Conservation (phyloP, 2,329 filamentous ascomycete species). For the Cladophialophora bantiana region DNA sequence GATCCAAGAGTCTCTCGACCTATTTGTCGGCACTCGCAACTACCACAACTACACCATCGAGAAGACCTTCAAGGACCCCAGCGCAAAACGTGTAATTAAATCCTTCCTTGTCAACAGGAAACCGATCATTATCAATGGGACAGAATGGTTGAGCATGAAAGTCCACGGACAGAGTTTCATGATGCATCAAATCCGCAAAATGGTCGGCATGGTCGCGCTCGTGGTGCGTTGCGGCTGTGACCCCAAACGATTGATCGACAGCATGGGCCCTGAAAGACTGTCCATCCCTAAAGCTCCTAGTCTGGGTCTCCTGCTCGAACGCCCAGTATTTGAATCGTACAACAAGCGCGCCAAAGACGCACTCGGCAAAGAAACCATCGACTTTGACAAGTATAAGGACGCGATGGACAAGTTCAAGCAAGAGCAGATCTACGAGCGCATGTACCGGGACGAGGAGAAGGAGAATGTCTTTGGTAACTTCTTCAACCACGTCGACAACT, state of each 20-base stretch:
- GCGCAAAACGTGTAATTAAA: slow-evolving; percentile 88
- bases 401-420: slow-evolving; percentile 91
- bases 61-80: slow-evolving; percentile 80
- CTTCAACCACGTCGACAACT: slow-evolving; percentile 80
- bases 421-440: slow-evolving; percentile 86
- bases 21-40: slow-evolving; percentile 84
- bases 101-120: slow-evolving; percentile 80
- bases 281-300: slow-evolving; percentile 94
- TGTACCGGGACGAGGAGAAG: slow-evolving; percentile 87
- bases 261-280: slow-evolving; percentile 74
- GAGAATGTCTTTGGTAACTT: slow-evolving; percentile 84
- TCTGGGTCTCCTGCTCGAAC: slow-evolving; percentile 83
- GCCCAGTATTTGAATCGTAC: slow-evolving; percentile 89
- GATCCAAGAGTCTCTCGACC: slow-evolving; percentile 75
- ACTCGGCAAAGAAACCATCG: slow-evolving; percentile 71
- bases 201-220: slow-evolving; percentile 91
- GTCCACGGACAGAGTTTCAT: slow-evolving; percentile 99
- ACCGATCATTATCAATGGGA: slow-evolving; percentile 86
- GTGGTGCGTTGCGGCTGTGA: slow-evolving; percentile 84
- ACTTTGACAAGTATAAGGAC: slow-evolving; percentile 78
- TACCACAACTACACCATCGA: slow-evolving; percentile 98
- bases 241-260: slow-evolving; percentile 72
- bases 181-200: slow-evolving; percentile 99
- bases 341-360: slow-evolving; percentile 74
- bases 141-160: slow-evolving; percentile 93